Evolutionary conservation across 2,329 filamentous ascomycete species (phyloP).

Genomic region (Aschersonia sp.): DNA sequence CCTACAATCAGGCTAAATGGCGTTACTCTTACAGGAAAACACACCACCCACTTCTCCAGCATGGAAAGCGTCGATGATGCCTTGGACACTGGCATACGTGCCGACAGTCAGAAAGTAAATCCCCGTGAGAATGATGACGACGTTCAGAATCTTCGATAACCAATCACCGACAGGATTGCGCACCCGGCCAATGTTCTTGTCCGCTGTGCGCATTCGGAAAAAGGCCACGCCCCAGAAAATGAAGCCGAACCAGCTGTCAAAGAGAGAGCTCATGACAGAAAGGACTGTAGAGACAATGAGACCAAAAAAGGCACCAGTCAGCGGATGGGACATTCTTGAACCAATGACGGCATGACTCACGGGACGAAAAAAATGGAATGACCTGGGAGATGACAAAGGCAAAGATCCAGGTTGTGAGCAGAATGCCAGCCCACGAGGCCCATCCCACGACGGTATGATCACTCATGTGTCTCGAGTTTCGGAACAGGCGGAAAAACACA

Average conservation of each 20-base stretch:
- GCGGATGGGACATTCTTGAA: not conserved
- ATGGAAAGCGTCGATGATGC: constrained; percentile 59
- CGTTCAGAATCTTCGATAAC: constrained; percentile 49
- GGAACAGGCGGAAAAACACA: constrained; percentile 81
- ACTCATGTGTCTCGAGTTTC: constrained; percentile 62
- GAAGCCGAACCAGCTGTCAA: constrained; percentile 88
- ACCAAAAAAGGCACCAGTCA: not conserved
- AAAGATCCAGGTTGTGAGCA: constrained; percentile 59
- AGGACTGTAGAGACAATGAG: constrained; percentile 22
- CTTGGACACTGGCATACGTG: constrained; percentile 65
- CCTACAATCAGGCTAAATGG: constrained; percentile 26
- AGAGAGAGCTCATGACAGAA: constrained; percentile 73
- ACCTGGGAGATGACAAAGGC: constrained; percentile 87
- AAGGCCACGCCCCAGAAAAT: constrained; percentile 87
- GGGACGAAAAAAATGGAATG: constrained; percentile 81
- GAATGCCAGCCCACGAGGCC: constrained; percentile 61
- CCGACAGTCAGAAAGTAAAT: constrained; percentile 70
- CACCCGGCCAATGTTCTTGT: constrained; percentile 36
- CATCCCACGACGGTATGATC: constrained; percentile 73
- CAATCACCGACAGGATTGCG: constrained; percentile 34
- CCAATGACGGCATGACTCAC: constrained; percentile 21
- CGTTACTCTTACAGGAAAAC: constrained; percentile 61
- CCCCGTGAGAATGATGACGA: constrained; percentile 58
- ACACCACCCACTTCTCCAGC: constrained; percentile 50
- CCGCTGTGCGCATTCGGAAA: constrained; percentile 57